Conservation (phyloP, 2,329 filamentous ascomycete genomes). For the Calonectria fujianensis region DNA sequence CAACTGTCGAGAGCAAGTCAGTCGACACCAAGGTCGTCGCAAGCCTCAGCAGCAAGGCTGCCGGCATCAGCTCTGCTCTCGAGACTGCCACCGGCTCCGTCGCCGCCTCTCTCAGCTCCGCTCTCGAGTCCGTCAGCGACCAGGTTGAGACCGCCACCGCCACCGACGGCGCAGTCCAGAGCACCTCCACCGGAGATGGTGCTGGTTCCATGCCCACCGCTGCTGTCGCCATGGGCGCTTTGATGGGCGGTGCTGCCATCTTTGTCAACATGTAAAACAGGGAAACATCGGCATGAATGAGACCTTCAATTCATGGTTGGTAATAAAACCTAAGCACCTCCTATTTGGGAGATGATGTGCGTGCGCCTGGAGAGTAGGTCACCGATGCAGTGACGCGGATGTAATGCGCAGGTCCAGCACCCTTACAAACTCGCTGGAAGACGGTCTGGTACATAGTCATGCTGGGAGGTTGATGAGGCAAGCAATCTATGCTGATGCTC, state of each 20-base stretch:
- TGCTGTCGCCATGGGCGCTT: constrained; percentile 27
- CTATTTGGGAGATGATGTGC: not conserved
- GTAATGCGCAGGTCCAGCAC: constrained; percentile 9
- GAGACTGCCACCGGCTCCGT: constrained; percentile 18
- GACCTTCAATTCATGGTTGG: not conserved
- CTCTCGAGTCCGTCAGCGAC: constrained; percentile 14
- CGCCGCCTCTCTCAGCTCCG: constrained; percentile 25
- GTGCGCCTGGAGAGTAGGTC: not conserved
- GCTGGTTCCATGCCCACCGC: constrained; percentile 27
- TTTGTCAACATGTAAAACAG: constrained; percentile 29
- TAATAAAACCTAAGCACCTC: not conserved
- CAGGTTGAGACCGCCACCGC: not conserved
- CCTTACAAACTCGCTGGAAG: constrained; percentile 3
- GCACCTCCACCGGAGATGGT: not conserved
- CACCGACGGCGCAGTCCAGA: not conserved
- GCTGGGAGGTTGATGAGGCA: not conserved
- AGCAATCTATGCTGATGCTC: not conserved
- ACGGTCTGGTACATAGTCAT: constrained; percentile 5
- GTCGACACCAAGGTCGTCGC: constrained; percentile 16
- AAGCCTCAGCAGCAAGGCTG: constrained; percentile 22
- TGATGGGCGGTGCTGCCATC: constrained; percentile 25
- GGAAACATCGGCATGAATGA: not conserved
- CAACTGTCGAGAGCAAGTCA: constrained; percentile 3
- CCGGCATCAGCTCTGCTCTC: constrained; percentile 25
- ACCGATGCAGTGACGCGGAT: not conserved